Evolutionary conservation across 2,329 filamentous ascomycete genomes (phyloP).

Genomic region (Xylaria sp.): DNA sequence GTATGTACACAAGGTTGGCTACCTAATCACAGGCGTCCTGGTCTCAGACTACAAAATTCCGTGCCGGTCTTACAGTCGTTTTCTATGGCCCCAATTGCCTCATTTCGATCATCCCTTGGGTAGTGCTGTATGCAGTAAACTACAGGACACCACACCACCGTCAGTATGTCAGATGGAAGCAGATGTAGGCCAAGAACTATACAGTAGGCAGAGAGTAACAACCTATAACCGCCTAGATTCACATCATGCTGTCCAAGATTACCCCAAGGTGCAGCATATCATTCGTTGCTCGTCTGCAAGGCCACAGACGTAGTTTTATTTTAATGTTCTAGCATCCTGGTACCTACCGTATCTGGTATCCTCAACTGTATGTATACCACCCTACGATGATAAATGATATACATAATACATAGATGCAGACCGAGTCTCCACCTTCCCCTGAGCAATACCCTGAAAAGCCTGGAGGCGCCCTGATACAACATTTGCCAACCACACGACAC

Average conservation of each 20-base stretch:
- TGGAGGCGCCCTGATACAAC: conserved; percentile 5
- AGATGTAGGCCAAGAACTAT: conserved; percentile 12
- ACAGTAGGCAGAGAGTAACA: neutral
- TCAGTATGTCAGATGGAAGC: neutral
- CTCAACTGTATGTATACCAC: conserved; percentile 21
- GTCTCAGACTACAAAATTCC: neutral
- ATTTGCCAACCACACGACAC: neutral
- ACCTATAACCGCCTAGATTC: conserved; percentile 8
- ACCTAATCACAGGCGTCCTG: no score
- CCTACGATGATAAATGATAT: conserved; percentile 17
- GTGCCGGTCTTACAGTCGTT: conserved; percentile 13
- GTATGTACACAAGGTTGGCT: no score
- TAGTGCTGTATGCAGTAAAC: conserved; percentile 7
- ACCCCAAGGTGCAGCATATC: conserved; percentile 2
- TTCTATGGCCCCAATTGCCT: conserved; percentile 1
- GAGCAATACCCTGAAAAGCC: conserved; percentile 22
- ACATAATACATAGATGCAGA: conserved; percentile 1
- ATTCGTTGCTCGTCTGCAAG: conserved; percentile 17
- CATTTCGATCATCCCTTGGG: conserved; percentile 20
- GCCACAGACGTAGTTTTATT: conserved; percentile 23
- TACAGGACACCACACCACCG: neutral
- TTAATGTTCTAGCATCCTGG: conserved; percentile 20
- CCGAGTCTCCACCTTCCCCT: conserved; percentile 35
- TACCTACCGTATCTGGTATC: conserved; percentile 28
- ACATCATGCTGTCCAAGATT: conserved; percentile 2